These are phyloP conservation scores for Trichophyton simii DNA, from an alignment of 2,329 filamentous ascomycete genomes.

Conservation along the genomic window DNA sequence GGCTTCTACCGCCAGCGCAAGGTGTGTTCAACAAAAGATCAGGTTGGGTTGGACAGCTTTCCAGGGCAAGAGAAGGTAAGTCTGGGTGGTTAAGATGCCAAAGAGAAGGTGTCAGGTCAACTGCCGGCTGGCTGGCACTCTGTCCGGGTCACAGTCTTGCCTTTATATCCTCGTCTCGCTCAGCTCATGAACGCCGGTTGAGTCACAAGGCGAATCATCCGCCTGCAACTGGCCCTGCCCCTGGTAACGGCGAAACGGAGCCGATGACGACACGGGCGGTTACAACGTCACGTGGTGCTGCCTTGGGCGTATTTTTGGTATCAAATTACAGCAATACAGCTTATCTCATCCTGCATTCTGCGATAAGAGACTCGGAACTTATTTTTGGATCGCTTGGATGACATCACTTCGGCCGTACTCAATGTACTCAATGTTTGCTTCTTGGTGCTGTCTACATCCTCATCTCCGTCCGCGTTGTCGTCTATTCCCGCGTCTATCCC, in stretches of 20 bases:
- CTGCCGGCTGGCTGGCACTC: background rate
- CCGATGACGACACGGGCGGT: background rate
- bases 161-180: background rate
- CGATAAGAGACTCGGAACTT: background rate
- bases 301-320: background rate
- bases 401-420: too few species aligned
- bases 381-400: too few species aligned
- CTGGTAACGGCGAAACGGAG: background rate
- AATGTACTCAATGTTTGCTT: too few species aligned
- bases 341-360: background rate
- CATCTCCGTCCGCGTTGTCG: background rate
- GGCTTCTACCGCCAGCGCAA: background rate
- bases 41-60: background rate
- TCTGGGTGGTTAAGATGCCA: background rate
- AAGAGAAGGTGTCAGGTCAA: background rate
- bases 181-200: background rate
- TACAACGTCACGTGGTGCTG: background rate
- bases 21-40: background rate
- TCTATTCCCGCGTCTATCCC: background rate
- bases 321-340: background rate
- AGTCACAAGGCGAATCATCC: conserved; percentile 3
- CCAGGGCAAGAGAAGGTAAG: background rate
- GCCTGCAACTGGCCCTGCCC: background rate
- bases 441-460: background rate
- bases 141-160: background rate